Conservation (phyloP, 108 stramenopile species). For the Skeletonema potamos region DNA sequence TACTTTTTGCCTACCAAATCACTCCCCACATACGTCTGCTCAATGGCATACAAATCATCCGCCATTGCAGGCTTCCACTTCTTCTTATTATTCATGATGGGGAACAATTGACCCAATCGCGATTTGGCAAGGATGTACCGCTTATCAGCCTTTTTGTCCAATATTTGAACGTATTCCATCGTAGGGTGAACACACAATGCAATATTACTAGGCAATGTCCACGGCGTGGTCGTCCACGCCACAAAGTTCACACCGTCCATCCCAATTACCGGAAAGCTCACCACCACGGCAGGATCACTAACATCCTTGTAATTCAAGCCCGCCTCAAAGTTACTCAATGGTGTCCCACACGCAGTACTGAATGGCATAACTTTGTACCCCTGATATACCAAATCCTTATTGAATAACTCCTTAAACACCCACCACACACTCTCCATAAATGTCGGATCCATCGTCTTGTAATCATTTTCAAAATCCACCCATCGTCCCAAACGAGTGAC, state of each 20-base stretch:
- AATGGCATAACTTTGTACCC: conserved; percentile 99
- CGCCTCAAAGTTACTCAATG: conserved; percentile 98
- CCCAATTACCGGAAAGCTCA: conserved; percentile 87
- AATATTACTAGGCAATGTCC: conserved; percentile 97
- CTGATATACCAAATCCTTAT: conserved; percentile 97
- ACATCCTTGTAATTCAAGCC: conserved; percentile 99
- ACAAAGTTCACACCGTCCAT: conserved; percentile 82
- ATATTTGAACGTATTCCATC: conserved; percentile 93
- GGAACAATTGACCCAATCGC: conserved; percentile 91
- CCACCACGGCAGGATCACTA: conserved; percentile 97
- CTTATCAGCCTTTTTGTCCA: conserved; percentile 82
- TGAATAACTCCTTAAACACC: conserved; percentile 95
- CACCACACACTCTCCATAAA: conserved; percentile 99
- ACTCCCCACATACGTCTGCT: conserved; percentile 69
- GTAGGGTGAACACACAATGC: conserved; percentile 95
- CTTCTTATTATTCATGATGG: conserved; percentile 91
- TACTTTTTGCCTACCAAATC: conserved; percentile 94
- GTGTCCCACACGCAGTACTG: conserved; percentile 95
- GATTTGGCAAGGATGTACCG: conserved; percentile 87
- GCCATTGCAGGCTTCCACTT: conserved; percentile 94
- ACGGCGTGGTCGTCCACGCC: conserved; percentile 99
- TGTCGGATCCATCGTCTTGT: conserved; percentile 98
- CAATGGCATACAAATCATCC: conserved; percentile 78
- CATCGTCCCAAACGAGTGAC: conserved; percentile 96
- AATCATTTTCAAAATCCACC: conserved; percentile 99